Base-by-base conservation (phyloP, 2,329 filamentous ascomycete species). In the Trichophyton mentagrophytes region DNA sequence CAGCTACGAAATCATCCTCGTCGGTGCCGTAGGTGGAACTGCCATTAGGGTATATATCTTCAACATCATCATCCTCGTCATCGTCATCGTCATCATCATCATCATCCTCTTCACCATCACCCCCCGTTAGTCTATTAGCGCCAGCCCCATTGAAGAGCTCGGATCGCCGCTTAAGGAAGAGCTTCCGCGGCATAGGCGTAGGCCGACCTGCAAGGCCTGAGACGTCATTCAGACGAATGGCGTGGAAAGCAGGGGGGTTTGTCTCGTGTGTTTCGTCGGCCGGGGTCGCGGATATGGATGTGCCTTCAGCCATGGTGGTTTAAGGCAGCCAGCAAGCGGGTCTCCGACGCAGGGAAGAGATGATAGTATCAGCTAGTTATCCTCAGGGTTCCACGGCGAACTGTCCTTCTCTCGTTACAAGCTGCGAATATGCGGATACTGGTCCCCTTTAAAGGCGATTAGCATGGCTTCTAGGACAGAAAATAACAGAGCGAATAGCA, bases 1-100 rank as follows among this genome's bases (percentile, higher is more conserved):
- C 73, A 1, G 73, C 70, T 57, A 76, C 72, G 60, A 72, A 76
- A 55, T 74, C 74, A 40, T 74, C 74, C 17, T 75, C 73, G 13
- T 68, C 69, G 38, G 73, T 70, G 25, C 69, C 69, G 8, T 69
- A 40, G 36, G 27, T 30, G 27, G 13, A 67, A 2, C 69, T 33
- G 69, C 67, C 13, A 67, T 65, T 7, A 11, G 66, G 64, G 2
- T 66, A 65, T 17, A 70, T 67, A 5, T 70, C 70, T 22, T 60
- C 61, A 27, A 56, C 57, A 1, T 66, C 49, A n/a, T 59, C 42
- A 6, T 60, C 59, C 7, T 58, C 59, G 11, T 62, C 60, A 2
- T 60, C 58, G 25, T 62, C 61, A 30, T 40, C 60, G 2, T 55
- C 62, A 8, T 55, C 51, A 1, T 55, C 51, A 1, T 55, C 51